A percentile compares a stretch with the other conserved stretches of the same genome.
phyloP scores from a whole-genome alignment of 768 basidiomycete genomes.

The Pulveroboletus sp. region DNA sequence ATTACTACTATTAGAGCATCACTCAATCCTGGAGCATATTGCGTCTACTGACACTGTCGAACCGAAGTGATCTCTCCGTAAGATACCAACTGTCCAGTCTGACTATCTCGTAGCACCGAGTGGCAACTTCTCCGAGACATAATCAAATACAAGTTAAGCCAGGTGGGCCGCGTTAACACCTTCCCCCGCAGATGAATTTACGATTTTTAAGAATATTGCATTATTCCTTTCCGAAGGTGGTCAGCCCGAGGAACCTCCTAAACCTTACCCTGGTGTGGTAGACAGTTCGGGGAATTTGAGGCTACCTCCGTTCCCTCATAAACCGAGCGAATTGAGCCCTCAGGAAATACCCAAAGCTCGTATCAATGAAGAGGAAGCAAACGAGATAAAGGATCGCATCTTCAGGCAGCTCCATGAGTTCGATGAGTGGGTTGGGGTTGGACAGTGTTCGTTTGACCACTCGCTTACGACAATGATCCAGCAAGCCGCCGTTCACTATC shows the following conservation, averaged over 20 bases:
- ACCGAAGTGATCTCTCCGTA: constrained; percentile 36
- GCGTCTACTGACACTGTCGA: constrained; percentile 63
- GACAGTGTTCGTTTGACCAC: neutral
- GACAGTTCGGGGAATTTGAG: constrained; percentile 55
- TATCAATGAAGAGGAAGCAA: constrained; percentile 60
- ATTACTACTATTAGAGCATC: constrained; percentile 48
- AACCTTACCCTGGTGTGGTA: constrained; percentile 32
- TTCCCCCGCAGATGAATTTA: neutral
- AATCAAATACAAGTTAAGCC: constrained; percentile 65
- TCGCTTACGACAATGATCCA: constrained; percentile 13
- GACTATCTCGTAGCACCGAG: constrained; percentile 45
- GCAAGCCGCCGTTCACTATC: constrained; percentile 80
- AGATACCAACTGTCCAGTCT: constrained; percentile 10
- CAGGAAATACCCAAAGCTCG: constrained; percentile 53
- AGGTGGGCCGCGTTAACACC: constrained; percentile 43
- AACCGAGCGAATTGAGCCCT: constrained; percentile 44
- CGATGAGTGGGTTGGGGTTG: constrained; percentile 55
- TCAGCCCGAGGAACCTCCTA: constrained; percentile 39
- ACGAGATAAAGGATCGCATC: constrained; percentile 51
- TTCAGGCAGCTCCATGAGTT: constrained; percentile 68
- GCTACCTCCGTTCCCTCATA: constrained; percentile 69
- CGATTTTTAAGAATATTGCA: constrained; percentile 43
- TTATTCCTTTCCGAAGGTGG: constrained; percentile 41
- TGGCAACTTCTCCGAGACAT: constrained; percentile 68
- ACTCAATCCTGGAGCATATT: constrained; percentile 53